A percentile compares a stretch with the other conserved stretches of the same genome.
These are phyloP conservation scores for Ashbya aceris DNA, from an alignment of 1,139 yeast species.

Conservation along the genomic window DNA sequence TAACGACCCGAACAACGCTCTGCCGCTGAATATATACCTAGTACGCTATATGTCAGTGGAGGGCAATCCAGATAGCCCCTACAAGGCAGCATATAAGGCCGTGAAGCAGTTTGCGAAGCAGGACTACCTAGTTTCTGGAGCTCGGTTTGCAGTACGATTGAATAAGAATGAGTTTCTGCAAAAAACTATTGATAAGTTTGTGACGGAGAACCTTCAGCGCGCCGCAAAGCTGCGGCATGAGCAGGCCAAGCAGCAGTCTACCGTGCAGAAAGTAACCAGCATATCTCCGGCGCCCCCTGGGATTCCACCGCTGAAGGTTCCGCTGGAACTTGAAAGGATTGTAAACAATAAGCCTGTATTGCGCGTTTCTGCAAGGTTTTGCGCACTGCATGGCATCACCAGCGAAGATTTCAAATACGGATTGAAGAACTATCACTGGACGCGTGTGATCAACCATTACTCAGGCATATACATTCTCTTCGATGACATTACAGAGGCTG, in stretches of 20 bases:
- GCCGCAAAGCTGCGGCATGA: conserved; percentile 13
- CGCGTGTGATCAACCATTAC: conserved; percentile 51
- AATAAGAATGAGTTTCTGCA: conserved; percentile 18
- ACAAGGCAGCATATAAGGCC: conserved; percentile 38
- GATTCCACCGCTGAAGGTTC: conserved; percentile 27
- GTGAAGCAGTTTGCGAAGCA: conserved; percentile 29
- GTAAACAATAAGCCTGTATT: conserved; percentile 49
- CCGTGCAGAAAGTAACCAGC: background rate
- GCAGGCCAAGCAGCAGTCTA: conserved; percentile 10
- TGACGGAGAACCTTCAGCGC: conserved; percentile 18
- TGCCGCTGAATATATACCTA: conserved; percentile 67
- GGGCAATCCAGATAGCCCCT: conserved; percentile 33
- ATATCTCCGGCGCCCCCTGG: background rate
- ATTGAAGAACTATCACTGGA: conserved; percentile 45
- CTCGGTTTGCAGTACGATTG: conserved; percentile 20
- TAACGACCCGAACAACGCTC: conserved; percentile 68
- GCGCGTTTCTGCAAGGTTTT: conserved; percentile 32
- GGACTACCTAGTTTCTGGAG: conserved; percentile 31
- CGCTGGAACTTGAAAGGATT: conserved; percentile 39
- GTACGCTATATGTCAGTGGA: conserved; percentile 54
- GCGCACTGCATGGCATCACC: conserved; percentile 19
- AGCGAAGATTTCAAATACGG: conserved; percentile 24
- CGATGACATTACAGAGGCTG: conserved; percentile 53
- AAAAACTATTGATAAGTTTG: conserved; percentile 19
- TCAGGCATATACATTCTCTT: conserved; percentile 68